phyloP scores from a whole-genome alignment of 805 yeast genomes.

The Kodamaea jinghongensis region DNA sequence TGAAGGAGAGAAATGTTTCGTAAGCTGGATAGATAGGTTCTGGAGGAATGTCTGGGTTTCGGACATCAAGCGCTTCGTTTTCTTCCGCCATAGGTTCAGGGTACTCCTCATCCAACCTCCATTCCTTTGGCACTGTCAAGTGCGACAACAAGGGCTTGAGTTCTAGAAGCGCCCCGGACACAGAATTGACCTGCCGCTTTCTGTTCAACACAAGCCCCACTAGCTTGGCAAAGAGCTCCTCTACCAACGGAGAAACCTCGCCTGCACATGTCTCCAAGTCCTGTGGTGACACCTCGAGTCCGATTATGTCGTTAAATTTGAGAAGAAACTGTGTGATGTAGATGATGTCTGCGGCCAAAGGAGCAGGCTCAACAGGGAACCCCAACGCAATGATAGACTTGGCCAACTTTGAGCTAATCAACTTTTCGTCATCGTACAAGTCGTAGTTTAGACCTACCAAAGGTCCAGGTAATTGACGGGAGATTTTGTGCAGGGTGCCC shows the following conservation, averaged over 20 bases:
- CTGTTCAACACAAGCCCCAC: constrained; percentile 37
- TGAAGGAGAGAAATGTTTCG: constrained; percentile 16
- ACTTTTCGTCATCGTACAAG: constrained; percentile 36
- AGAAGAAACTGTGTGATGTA: constrained; percentile 30
- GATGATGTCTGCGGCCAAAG: constrained; percentile 33
- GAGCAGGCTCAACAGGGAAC: constrained; percentile 22
- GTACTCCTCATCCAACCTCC: constrained; percentile 26
- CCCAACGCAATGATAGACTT: constrained; percentile 33
- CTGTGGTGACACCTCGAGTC: constrained; percentile 32
- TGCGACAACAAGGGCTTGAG: constrained; percentile 24
- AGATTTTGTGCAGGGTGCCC: constrained; percentile 24
- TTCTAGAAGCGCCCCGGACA: constrained; percentile 31
- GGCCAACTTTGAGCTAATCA: constrained; percentile 12
- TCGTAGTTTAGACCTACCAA: constrained; percentile 33
- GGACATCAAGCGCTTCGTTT: constrained; percentile 17
- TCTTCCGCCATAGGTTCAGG: constrained; percentile 15
- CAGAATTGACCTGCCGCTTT: constrained; percentile 24
- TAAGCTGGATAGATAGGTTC: constrained; percentile 6
- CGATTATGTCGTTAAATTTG: constrained; percentile 28
- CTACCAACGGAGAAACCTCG: constrained; percentile 31
- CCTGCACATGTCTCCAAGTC: constrained; percentile 26
- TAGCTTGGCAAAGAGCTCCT: constrained; percentile 28
- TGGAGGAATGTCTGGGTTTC: constrained; percentile 19
- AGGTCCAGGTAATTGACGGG: constrained; percentile 41
- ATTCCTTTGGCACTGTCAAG: constrained; percentile 39